These are phyloP conservation scores for Yamadazyma philogaea DNA, from an alignment of 805 yeast genomes.

Conservation along the genomic window DNA sequence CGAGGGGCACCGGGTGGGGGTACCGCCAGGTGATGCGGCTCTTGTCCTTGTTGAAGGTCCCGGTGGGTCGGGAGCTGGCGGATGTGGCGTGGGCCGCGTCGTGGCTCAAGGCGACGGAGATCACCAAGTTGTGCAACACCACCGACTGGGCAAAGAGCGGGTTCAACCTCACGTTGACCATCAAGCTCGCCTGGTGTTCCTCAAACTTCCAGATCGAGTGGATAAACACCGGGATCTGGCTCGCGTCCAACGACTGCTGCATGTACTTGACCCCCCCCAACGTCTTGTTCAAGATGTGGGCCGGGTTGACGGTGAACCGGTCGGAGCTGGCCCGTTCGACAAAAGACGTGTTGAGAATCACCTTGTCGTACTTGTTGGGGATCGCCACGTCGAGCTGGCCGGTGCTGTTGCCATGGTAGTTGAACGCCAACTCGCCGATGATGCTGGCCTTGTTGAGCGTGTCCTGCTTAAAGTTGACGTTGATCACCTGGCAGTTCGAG, in stretches of 20 bases:
- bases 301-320: constrained; percentile 44
- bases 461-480: constrained; percentile 73
- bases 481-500: constrained; percentile 81
- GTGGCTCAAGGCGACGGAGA: constrained; percentile 55
- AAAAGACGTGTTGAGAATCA: constrained; percentile 40
- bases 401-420: constrained; percentile 36
- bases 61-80: constrained; percentile 89
- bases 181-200: constrained; percentile 77
- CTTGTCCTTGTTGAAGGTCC: constrained; percentile 83
- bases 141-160: constrained; percentile 40
- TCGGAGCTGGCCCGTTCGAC: constrained; percentile 26
- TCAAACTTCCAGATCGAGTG: constrained; percentile 91
- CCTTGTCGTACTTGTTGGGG: constrained; percentile 49
- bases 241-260: constrained; percentile 24
- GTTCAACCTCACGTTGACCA: constrained; percentile 62
- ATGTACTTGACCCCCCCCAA: constrained; percentile 81
- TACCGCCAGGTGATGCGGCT: constrained; percentile 86
- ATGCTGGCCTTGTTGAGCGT: constrained; percentile 54
- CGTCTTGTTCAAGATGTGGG: constrained; percentile 57
- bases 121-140: constrained; percentile 54
- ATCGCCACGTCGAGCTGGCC: constrained; percentile 33
- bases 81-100: constrained; percentile 61
- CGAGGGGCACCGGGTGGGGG: constrained; percentile 36
- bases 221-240: constrained; percentile 61
- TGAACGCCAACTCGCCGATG: constrained; percentile 85